Conservation (phyloP, 139 green algal genomes). For the Ostreobium quekettii region DNA sequence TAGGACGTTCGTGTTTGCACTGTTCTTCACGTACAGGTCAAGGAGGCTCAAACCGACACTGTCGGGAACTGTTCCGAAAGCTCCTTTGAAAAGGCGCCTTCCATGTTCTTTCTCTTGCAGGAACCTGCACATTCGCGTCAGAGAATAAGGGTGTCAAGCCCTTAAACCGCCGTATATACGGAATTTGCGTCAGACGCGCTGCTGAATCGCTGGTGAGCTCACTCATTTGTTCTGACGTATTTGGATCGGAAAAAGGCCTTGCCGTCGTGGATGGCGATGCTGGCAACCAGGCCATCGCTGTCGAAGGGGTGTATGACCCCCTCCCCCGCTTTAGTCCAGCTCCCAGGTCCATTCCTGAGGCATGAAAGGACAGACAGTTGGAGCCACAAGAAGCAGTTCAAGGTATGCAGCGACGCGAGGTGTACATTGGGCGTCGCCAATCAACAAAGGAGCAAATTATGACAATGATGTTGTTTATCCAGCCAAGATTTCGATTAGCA, state of each 20-base stretch:
- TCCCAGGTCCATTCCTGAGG: conserved; percentile 25
- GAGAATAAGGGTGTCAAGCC: too few relatives aligned
- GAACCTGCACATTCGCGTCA: conserved; percentile 5
- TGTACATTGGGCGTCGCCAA: background rate
- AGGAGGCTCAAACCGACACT: background rate
- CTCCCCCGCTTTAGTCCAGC: conserved; percentile 1
- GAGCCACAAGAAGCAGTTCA: too few relatives aligned
- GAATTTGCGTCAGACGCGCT: too few relatives aligned
- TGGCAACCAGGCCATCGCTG: conserved; percentile 18
- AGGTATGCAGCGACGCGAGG: too few relatives aligned
- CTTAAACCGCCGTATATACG: too few relatives aligned
- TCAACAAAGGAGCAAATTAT: background rate
- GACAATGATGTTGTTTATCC: too few relatives aligned
- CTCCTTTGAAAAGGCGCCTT: background rate
- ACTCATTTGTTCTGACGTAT: conserved; percentile 18
- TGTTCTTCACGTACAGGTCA: conserved; percentile 1
- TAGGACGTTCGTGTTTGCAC: conserved; percentile 15
- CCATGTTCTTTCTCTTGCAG: conserved; percentile 4
- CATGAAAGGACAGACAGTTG: too few relatives aligned
- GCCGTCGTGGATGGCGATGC: conserved; percentile 19
- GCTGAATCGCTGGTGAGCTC: too few relatives aligned
- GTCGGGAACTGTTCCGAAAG: conserved; percentile 6
- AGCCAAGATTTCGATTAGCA: too few relatives aligned
- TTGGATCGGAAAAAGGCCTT: conserved; percentile 17
- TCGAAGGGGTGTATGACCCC: conserved; percentile 21